Conservation (phyloP, 345 rosid genomes). For the Gossypioides kirkii region DNA sequence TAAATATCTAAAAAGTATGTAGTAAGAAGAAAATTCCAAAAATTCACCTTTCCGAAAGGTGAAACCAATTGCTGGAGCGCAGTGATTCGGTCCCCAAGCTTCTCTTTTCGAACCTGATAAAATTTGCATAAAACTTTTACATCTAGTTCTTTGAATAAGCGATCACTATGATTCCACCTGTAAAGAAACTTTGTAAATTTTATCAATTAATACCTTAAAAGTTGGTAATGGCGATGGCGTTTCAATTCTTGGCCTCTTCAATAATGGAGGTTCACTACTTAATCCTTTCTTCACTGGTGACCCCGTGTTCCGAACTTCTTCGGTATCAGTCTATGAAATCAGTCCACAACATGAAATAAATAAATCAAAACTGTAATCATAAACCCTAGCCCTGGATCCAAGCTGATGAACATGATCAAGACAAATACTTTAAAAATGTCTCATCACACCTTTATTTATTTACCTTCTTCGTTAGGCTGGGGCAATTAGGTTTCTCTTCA, state of each 20-base stretch:
- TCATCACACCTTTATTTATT: not conserved
- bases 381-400: constrained; percentile 14
- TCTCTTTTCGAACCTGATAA: constrained; percentile 81
- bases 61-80: constrained; percentile 96
- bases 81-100: constrained; percentile 93
- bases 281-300: constrained; percentile 33
- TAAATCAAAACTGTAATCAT: constrained; percentile 5
- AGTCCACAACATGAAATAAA: not conserved
- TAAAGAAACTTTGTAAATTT: constrained; percentile 1
- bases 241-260: constrained; percentile 65
- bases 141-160: constrained; percentile 7
- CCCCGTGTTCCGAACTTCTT: constrained; percentile 37
- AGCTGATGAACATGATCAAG: not conserved
- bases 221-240: constrained; percentile 69
- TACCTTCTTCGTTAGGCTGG: constrained; percentile 28
- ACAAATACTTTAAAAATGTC: not conserved
- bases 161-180: not conserved
- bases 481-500: constrained; percentile 34
- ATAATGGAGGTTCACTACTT: constrained; percentile 31
- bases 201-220: constrained; percentile 52
- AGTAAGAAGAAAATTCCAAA: constrained; percentile 14
- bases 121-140: constrained; percentile 8
- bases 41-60: constrained; percentile 89
- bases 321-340: constrained; percentile 27
- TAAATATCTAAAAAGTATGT: not conserved